A percentile compares a stretch with the other conserved stretches of the same genome.
Conservation (phyloP, 164 flowering plant species). For the Aristolochia fimbriata region DNA sequence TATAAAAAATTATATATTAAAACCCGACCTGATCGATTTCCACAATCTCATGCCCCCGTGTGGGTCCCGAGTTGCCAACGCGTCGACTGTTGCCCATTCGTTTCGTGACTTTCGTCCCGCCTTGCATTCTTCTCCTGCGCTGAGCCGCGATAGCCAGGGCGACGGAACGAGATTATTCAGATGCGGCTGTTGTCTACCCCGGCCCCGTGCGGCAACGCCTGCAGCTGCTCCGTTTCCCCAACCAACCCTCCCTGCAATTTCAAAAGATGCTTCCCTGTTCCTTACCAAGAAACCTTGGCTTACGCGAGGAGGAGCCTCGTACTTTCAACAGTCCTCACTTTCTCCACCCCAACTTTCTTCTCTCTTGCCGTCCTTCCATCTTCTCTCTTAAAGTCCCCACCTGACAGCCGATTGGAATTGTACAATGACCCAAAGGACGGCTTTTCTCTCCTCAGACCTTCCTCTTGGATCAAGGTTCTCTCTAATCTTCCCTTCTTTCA, state of each 20-base stretch:
- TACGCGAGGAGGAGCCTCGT: constrained; percentile 1
- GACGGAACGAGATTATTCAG: background rate
- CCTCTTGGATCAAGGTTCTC: constrained; percentile 55
- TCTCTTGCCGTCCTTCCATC: background rate
- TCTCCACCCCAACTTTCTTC: background rate
- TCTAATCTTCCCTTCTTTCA: background rate
- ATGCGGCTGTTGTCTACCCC: background rate
- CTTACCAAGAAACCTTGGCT: background rate
- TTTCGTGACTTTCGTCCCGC: no score
- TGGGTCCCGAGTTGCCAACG: no score
- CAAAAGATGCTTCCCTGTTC: background rate
- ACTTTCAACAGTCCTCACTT: background rate
- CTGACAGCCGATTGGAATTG: constrained; percentile 29
- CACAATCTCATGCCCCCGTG: no score
- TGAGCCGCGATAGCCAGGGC: background rate
- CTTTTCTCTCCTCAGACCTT: constrained; percentile 78
- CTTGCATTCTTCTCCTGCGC: no score
- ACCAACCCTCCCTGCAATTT: background rate
- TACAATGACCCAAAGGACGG: constrained; percentile 66
- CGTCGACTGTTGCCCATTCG: no score
- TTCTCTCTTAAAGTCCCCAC: background rate
- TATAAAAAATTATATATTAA: no score
- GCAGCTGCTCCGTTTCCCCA: background rate
- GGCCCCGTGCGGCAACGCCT: background rate
- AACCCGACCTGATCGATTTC: no score